Evolutionary conservation across 75 land plant species (phyloP), one percentile per base, ranked within the genome.

Genomic region (Pinus tabuliformis): DNA sequence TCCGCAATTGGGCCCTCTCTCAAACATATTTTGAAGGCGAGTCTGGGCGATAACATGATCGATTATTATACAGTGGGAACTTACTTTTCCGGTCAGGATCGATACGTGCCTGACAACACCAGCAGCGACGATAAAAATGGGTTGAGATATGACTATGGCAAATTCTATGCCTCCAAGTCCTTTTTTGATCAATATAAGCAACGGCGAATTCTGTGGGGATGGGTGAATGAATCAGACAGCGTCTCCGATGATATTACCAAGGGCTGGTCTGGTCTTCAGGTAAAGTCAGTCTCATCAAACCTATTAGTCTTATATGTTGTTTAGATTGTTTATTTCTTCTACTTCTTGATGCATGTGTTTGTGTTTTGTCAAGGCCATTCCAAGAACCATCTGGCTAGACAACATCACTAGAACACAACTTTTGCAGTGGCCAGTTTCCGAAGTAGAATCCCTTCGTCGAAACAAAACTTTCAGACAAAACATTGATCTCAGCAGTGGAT

Each of bases 11-110:
- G 87, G 0, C 70, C 58, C 20, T 37, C 42, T 39, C 80, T 91
- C 18, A 92, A 88, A 64, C 90, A 92, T 64, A 92, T 94, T 0
- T 64, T 88, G 57, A 91, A 93, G 77, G 85, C 83, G 20, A 89
- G 90, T 74, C 62, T 82, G 76, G 88, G 64, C 21, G 45, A 82
- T 74, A 56, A 57, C 33, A 72, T 59, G 70, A 70, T 77, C 20
- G 88, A 86, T 22, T 86, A 79, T 77, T 86, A 76, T 65, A 86
- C 88, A 14, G 71, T 86, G 21, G 76, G 77, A 16, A 76, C 24
- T 16, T 57, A 59, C 17, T 26, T 33, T 26, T 2, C 45, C 57
- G 6, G 21, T 5, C 7, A 57, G 16, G 52, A 75, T 3, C 30
- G 39, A 21, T 58, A 56, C 42, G 76, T 57, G 3, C 77, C 73